These are phyloP conservation scores for Holtermannia corniformis DNA, from an alignment of 768 basidiomycete species.

Conservation along the genomic window DNA sequence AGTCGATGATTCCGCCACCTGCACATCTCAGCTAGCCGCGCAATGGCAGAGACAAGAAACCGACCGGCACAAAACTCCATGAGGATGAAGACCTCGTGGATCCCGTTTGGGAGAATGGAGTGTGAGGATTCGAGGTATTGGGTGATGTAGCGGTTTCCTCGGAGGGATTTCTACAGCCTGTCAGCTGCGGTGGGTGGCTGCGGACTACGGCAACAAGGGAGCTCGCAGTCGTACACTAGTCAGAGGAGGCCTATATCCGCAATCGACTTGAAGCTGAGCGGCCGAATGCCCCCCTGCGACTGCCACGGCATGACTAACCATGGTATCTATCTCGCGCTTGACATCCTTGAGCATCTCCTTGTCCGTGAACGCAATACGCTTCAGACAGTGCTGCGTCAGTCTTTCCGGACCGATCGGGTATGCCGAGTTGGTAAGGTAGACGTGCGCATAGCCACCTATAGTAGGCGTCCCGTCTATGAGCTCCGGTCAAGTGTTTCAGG, in stretches of 20 bases:
- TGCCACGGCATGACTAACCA: constrained; percentile 52
- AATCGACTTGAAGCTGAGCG: constrained; percentile 4
- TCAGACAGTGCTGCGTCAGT: constrained; percentile 81
- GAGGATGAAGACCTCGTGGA: constrained; percentile 92
- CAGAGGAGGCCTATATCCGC: not conserved
- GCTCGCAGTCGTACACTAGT: not conserved
- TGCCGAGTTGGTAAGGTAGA: constrained; percentile 84
- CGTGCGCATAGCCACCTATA: constrained; percentile 97
- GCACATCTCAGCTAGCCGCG: constrained; percentile 8
- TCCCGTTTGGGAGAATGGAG: constrained; percentile 69
- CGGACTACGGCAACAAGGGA: constrained; percentile 17
- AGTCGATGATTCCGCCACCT: constrained; percentile 98
- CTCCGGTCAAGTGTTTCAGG: not conserved
- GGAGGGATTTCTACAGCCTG: constrained; percentile 70
- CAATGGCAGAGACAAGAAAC: constrained; percentile 20
- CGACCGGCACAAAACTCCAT: constrained; percentile 95
- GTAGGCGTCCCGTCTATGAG: not conserved
- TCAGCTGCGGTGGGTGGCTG: too few species aligned
- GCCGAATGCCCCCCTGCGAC: too few species aligned
- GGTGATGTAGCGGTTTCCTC: constrained; percentile 90
- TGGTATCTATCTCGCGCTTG: constrained; percentile 95
- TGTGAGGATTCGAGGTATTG: constrained; percentile 93
- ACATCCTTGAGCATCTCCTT: constrained; percentile 86
- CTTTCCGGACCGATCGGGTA: constrained; percentile 53
- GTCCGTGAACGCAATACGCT: constrained; percentile 85